Conservation (phyloP, 306 rosid species). For the Dalbergia cultrata region DNA sequence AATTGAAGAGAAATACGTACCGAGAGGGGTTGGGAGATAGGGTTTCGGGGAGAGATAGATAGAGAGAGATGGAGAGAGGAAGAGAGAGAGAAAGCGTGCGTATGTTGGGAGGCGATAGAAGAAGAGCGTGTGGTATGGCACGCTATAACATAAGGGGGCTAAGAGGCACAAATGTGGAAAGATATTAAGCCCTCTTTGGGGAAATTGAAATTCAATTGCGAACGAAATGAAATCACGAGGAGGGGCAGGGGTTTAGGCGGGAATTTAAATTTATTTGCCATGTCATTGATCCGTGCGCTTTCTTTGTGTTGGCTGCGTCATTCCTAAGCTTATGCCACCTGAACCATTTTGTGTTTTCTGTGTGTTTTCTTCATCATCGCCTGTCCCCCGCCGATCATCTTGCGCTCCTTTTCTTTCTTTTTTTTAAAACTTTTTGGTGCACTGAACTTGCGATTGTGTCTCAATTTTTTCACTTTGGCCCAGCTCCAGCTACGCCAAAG, state of each 20-base stretch:
- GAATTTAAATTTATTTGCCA: slow-evolving; percentile 81
- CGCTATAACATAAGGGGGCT: slow-evolving; percentile 16
- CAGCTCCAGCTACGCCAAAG: no score
- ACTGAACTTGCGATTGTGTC: no score
- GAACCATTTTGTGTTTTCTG: slow-evolving; percentile 48
- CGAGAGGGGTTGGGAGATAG: slow-evolving; percentile 43
- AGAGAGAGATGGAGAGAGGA: slow-evolving; percentile 24
- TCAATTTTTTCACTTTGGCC: no score
- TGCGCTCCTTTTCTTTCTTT: neutral
- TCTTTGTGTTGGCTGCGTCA: slow-evolving; percentile 54
- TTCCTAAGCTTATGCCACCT: slow-evolving; percentile 38
- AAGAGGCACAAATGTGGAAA: slow-evolving; percentile 42
- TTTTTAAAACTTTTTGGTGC: no score
- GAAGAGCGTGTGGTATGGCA: neutral
- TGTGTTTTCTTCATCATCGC: slow-evolving; percentile 47
- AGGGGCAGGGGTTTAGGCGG: slow-evolving; percentile 81
- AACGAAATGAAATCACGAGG: slow-evolving; percentile 62
- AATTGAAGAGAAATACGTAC: slow-evolving; percentile 41
- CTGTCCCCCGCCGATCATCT: neutral
- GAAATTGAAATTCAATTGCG: slow-evolving; percentile 91
- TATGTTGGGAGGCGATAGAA: no score
- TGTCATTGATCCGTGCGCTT: slow-evolving; percentile 65
- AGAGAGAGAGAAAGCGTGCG: slow-evolving; percentile 7
- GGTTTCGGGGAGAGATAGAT: slow-evolving; percentile 49
- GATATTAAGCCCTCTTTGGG: slow-evolving; percentile 54